Evolutionary conservation across 2,329 filamentous ascomycete species (phyloP).

Genomic region (Cercospora berteroae): DNA sequence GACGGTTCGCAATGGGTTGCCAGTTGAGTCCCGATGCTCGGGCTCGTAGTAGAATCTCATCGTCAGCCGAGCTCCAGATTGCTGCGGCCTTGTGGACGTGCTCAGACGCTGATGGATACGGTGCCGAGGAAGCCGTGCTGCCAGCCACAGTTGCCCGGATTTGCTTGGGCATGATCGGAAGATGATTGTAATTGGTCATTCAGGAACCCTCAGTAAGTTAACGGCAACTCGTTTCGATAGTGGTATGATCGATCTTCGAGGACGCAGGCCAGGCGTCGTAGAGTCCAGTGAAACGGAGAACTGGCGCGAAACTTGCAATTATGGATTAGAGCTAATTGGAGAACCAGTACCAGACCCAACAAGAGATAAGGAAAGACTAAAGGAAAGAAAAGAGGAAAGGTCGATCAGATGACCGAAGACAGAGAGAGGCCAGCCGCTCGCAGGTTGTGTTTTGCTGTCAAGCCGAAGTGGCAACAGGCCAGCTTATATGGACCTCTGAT

Average conservation of each 20-base stretch:
- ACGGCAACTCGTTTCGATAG: not conserved
- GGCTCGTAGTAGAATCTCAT: constrained; percentile 69
- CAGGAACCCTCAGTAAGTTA: not conserved
- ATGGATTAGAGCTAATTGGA: constrained; percentile 22
- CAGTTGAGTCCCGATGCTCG: constrained; percentile 77
- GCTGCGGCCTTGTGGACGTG: constrained; percentile 41
- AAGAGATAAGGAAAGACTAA: constrained; percentile 33
- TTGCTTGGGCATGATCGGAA: constrained; percentile 48
- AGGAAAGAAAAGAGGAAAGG: constrained; percentile 33
- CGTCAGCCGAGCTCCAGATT: constrained; percentile 70
- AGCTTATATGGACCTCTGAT: constrained; percentile 27
- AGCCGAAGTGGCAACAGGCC: constrained; percentile 9
- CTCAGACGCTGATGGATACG: constrained; percentile 37
- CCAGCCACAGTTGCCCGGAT: constrained; percentile 33
- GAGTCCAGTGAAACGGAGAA: not conserved
- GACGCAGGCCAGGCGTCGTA: not conserved
- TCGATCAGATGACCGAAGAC: constrained; percentile 13
- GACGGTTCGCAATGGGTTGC: constrained; percentile 71
- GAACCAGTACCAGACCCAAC: constrained; percentile 36
- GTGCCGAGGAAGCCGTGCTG: constrained; percentile 34
- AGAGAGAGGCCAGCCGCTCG: constrained; percentile 14
- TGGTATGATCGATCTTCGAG: not conserved
- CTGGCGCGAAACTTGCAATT: constrained; percentile 17
- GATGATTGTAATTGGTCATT: constrained; percentile 30
- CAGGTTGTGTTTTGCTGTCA: constrained; percentile 9